Percentiles rank a stretch among this genome's conserved stretches.
Evolutionary conservation across 495 filamentous ascomycete genomes (phyloP).

Genomic region (Penicillium arizonense): DNA sequence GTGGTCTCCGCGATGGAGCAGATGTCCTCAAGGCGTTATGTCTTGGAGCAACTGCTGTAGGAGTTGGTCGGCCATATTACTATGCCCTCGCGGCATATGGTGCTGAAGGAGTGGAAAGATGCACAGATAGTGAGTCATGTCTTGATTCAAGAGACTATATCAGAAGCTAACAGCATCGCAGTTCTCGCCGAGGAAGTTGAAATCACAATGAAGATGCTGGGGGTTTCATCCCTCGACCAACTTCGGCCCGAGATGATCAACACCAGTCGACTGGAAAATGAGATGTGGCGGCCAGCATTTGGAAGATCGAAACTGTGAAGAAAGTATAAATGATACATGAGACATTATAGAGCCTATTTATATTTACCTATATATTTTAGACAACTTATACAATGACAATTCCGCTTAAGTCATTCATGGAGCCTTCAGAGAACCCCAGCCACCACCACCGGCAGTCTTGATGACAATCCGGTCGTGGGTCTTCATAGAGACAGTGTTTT

Average conservation of each 20-base stretch:
- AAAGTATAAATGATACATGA: not conserved
- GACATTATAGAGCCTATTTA: not conserved
- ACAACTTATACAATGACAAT: slow-evolving; percentile 1
- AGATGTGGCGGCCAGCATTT: slow-evolving; percentile 22
- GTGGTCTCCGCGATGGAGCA: slow-evolving; percentile 14
- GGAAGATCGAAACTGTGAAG: slow-evolving; percentile 7
- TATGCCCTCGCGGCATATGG: slow-evolving; percentile 18
- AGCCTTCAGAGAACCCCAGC: slow-evolving; percentile 36
- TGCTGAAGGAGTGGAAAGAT: slow-evolving; percentile 14
- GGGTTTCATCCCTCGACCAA: slow-evolving; percentile 17
- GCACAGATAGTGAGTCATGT: slow-evolving; percentile 14
- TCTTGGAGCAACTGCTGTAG: slow-evolving; percentile 14
- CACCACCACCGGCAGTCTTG: slow-evolving; percentile 55
- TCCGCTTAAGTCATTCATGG: slow-evolving; percentile 6
- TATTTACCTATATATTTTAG: not conserved
- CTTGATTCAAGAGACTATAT: not conserved
- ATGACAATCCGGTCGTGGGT: slow-evolving; percentile 84
- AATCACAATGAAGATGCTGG: slow-evolving; percentile 23
- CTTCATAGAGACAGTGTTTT: slow-evolving; percentile 88
- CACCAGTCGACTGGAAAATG: slow-evolving; percentile 16
- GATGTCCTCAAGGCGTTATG: slow-evolving; percentile 17
- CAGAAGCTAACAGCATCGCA: not conserved
- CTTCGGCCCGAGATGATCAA: slow-evolving; percentile 21
- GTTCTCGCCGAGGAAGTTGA: slow-evolving; percentile 22
- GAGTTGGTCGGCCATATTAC: slow-evolving; percentile 16